Evolutionary conservation across 225 moss, liverwort and hornwort genomes (phyloP), one percentile per base, ranked within the genome.

Genomic region (Anthoceros angustus): DNA sequence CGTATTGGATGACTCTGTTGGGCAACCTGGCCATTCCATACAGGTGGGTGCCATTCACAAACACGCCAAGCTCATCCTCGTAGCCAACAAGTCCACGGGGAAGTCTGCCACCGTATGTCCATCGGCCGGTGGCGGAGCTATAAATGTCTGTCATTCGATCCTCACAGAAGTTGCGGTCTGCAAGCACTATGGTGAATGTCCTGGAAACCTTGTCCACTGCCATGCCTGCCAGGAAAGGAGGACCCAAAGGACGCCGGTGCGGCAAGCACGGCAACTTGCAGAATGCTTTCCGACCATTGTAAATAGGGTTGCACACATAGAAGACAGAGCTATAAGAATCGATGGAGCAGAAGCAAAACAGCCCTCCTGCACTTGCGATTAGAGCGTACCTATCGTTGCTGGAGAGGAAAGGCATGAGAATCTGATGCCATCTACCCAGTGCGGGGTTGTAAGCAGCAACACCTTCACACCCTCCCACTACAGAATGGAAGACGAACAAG

Each of bases 361-460:
- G 70, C 40, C 80, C 80, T 43, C 72, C 77, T 8, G 21, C 46
- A 18, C 67, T 72, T 39, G 77, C 70, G 7, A 77, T 61, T 20
- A 77, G 40, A 72, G 63, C n/a, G 74, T 72, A 10, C 48, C 72
- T 41, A 77, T 67, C 66, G 67, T 71, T 39, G 76, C 40, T 4
- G 77, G 80, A 66, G 14, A 80, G 72, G 77, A 80, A 80, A 67
- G 70, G 67, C 45, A 80, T 11, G 0, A 77, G 70, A 50, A 80
- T 41, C 25, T 70, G 74, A 65, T 70, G 71, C 80, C 80, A 80
- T 42, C 77, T 77, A 70, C 67, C 10, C 39, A 75, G 72, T 40
- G 71, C 43, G 15, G 74, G 71, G 38, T 80, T 77, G 69, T 67
- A 77, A 18, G 74, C 76, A 42, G 77, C 40, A 42, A 72, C 62